phyloP scores from a whole-genome alignment of 2,329 filamentous ascomycete species.

The Nemania abortiva region DNA sequence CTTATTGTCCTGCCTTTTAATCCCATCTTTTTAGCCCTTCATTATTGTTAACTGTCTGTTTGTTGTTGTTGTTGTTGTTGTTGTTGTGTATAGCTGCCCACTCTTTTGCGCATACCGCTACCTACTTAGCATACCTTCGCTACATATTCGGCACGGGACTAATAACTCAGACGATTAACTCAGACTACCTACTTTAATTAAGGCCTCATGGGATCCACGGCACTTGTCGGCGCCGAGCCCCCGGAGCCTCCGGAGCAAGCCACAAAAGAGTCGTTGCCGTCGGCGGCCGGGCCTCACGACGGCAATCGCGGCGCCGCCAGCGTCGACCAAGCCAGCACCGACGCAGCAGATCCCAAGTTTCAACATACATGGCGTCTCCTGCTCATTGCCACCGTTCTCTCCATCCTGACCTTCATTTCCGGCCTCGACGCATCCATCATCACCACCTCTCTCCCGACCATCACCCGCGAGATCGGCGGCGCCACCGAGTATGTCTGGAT shows the following conservation, averaged over 20 bases:
- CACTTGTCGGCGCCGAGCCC: background rate
- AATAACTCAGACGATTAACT: too few species aligned
- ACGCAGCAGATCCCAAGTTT: too few species aligned
- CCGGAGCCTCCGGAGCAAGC: background rate
- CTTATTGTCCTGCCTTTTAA: too few species aligned
- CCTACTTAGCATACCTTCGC: too few species aligned
- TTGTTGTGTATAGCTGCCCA: background rate
- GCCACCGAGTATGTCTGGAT: constrained; percentile 2
- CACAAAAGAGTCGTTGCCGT: background rate
- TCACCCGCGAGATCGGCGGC: constrained; percentile 1
- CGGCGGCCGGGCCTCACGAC: background rate
- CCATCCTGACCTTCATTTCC: background rate
- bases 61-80: too few species aligned
- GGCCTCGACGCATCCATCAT: background rate
- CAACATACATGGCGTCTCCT: background rate
- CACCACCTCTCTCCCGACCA: constrained; percentile 1
- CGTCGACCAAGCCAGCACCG: too few species aligned
- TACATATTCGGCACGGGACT: too few species aligned
- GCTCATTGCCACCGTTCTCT: background rate
- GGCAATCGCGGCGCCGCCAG: background rate
- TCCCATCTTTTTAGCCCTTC: too few species aligned
- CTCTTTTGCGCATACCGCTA: background rate
- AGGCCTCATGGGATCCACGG: background rate
- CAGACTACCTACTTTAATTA: too few species aligned
- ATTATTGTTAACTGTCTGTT: too few species aligned